phyloP scores from a whole-genome alignment of 176 grass and related monocot species.

The Zoysia japonica region DNA sequence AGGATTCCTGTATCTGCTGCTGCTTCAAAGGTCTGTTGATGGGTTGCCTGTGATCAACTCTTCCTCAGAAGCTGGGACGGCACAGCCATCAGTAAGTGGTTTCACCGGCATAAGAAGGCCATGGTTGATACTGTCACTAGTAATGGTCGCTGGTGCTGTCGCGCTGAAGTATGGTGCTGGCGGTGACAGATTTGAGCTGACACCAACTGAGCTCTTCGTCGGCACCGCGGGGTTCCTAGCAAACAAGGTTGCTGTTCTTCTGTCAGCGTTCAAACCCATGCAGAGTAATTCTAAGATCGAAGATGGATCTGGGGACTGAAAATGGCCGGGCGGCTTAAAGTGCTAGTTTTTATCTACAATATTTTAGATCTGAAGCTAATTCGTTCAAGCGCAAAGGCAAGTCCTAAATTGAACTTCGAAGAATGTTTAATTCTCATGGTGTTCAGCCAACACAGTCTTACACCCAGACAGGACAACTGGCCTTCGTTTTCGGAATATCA shows the following conservation, averaged over 20 bases:
- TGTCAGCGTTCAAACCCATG: slow-evolving; percentile 83
- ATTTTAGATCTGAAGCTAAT: slow-evolving; percentile 1
- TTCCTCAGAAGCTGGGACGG: slow-evolving; percentile 33
- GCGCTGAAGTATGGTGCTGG: slow-evolving; percentile 60
- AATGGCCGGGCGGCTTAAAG: not conserved
- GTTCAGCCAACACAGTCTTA: too few relatives aligned
- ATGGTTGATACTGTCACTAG: slow-evolving; percentile 65
- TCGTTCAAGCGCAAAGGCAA: not conserved
- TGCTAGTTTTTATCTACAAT: slow-evolving; percentile 4
- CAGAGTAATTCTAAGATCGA: slow-evolving; percentile 52
- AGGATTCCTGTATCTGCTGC: slow-evolving; percentile 82
- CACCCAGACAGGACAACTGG: not conserved
- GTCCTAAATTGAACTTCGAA: not conserved
- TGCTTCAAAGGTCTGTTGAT: slow-evolving; percentile 80
- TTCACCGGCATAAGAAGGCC: slow-evolving; percentile 57
- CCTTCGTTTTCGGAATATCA: not conserved
- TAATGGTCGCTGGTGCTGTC: slow-evolving; percentile 49
- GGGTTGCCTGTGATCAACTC: slow-evolving; percentile 50
- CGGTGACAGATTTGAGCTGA: slow-evolving; percentile 49
- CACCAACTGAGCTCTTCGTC: slow-evolving; percentile 58
- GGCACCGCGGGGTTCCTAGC: slow-evolving; percentile 67
- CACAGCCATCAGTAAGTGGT: slow-evolving; percentile 25
- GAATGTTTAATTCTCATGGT: too few relatives aligned
- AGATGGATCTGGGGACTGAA: slow-evolving; percentile 16
- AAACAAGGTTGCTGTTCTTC: slow-evolving; percentile 65